Evolutionary conservation across 163 green algal species (phyloP).

Genomic region (Scenedesmus sp.): DNA sequence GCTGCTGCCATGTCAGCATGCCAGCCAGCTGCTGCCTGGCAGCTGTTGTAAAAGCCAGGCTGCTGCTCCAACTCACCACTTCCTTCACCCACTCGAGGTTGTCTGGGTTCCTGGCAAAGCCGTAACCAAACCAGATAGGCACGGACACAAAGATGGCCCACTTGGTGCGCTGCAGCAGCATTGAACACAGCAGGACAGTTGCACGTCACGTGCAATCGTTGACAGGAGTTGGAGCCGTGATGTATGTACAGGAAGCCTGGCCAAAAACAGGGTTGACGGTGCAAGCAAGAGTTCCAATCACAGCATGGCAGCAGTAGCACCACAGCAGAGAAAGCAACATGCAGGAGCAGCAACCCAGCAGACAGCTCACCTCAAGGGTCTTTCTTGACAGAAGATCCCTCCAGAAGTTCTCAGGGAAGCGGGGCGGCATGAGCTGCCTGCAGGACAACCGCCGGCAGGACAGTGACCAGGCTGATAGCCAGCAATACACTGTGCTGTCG

Average conservation of each 20-base stretch:
- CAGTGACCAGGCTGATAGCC: background rate
- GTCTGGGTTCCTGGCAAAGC: constrained; percentile 78
- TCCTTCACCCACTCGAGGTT: constrained; percentile 83
- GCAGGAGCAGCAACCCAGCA: background rate
- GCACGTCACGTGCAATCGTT: background rate
- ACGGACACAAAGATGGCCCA: constrained; percentile 90
- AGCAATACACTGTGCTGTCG: background rate
- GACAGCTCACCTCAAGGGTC: background rate
- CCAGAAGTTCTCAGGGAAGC: background rate
- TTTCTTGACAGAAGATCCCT: background rate
- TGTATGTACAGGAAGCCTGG: background rate
- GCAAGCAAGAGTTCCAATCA: no score
- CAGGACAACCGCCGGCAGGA: background rate
- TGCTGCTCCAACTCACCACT: constrained; percentile 71
- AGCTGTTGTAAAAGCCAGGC: background rate
- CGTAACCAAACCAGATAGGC: constrained; percentile 83
- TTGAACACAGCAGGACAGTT: no score
- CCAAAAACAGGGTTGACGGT: no score
- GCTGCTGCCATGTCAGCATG: no score
- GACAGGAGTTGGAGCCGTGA: background rate
- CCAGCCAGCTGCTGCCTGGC: background rate
- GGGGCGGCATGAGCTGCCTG: constrained; percentile 13
- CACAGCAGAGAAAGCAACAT: background rate
- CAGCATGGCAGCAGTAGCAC: background rate
- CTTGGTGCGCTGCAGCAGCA: constrained; percentile 85